Evolutionary conservation across 768 basidiomycete species (phyloP), one percentile per base, ranked within the genome.

Genomic region (Cytidiella melzeri): DNA sequence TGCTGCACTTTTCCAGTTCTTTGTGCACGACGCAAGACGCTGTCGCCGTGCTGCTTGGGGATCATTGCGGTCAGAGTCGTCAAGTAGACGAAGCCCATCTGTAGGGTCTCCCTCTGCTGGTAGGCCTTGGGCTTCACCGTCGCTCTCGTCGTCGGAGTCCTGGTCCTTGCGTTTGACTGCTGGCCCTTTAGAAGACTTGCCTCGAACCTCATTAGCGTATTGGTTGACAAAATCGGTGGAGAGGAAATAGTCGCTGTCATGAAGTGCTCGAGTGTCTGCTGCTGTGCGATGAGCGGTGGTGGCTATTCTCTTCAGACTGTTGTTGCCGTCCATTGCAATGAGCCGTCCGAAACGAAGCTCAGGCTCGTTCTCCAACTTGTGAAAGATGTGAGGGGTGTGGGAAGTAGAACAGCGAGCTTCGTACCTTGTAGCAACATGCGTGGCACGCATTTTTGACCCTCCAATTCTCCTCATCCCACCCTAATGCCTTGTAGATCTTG

Each of bases 371-470:
- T 49, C 39, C 13, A 43, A 18, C 48, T 49, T 36, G 3, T 12
- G 11, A 43, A 43, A 6, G 15, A 43, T 43, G 7, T 7, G 23
- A 25, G 7, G 23, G 38, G 20, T 9, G 40, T 4, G 5, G 27
- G 15, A n/a, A 37, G 37, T 21, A 30, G 30, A 11, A 26, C 18
- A 37, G n/a, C 28, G 15, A 7, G n/a, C 4, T 43, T 34, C 43
- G 5, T 47, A 70, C 63, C 59, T 65, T 56, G 42, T 72, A 69
- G 19, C 50, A 51, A 50, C 73, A 74, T 0, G 70, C 50, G 0
- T 64, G 67, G 52, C 72, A 75, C 0, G 62, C 53, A 44, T 72
- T 60, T 30, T 52, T 13, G 1, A 66, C 63, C 1, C 61, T 47
- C 67, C 69, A 75, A 25, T 71, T 36, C 0, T 61, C 57, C 0